These are phyloP conservation scores for Endothia cerciana DNA, from an alignment of 2,329 filamentous ascomycete genomes.

Conservation along the genomic window DNA sequence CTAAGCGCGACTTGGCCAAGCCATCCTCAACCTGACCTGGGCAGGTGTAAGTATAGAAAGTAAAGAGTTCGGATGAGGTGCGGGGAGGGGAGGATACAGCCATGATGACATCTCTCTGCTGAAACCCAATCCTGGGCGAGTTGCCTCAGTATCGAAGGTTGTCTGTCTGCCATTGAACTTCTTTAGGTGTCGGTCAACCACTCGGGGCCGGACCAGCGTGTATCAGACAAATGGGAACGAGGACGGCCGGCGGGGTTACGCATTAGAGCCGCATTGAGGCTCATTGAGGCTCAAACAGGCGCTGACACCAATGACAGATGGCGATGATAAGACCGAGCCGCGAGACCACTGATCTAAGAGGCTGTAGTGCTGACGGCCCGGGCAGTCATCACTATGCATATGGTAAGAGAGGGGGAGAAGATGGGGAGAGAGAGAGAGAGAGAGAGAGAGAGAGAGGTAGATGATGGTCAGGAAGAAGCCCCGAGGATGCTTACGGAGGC, in stretches of 20 bases:
- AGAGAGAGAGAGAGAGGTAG: too few relatives aligned
- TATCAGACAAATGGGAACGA: constrained; percentile 7
- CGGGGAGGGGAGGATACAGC: not conserved
- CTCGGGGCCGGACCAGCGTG: constrained; percentile 8
- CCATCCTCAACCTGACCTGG: not conserved
- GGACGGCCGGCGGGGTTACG: not conserved
- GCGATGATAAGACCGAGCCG: constrained; percentile 10
- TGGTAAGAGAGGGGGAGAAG: not conserved
- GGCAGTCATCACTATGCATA: constrained; percentile 14
- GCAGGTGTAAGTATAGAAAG: constrained; percentile 2
- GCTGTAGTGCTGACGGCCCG: constrained; percentile 1
- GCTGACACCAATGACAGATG: constrained; percentile 21
- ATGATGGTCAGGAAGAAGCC: too few relatives aligned
- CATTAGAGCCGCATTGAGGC: constrained; percentile 5
- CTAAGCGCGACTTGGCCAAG: not conserved
- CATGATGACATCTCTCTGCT: not conserved
- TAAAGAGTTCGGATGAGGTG: not conserved
- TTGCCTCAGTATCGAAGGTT: not conserved
- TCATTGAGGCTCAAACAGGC: constrained; percentile 12
- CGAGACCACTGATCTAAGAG: not conserved
- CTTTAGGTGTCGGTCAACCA: too few relatives aligned
- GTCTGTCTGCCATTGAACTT: too few relatives aligned
- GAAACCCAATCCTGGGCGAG: not conserved
- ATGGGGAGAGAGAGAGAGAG: too few relatives aligned
- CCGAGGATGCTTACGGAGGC: constrained; percentile 14